Conservation (phyloP, 164 flowering plant species). For the Amborella trichopoda region DNA sequence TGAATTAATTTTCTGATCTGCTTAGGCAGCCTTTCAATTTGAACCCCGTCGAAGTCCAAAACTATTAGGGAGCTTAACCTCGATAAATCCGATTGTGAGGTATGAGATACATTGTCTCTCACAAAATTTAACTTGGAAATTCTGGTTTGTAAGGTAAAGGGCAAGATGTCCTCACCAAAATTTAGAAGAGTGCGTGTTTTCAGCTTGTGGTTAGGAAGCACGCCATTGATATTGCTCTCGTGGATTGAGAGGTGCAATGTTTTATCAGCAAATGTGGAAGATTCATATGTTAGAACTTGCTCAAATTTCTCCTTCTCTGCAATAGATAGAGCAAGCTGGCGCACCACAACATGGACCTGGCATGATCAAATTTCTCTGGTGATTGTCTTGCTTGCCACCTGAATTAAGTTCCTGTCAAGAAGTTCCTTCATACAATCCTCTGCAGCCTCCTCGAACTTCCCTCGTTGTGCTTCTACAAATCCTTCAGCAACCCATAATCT, state of each 20-base stretch:
- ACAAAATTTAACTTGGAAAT: too few relatives aligned
- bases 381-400: slow-evolving; percentile 11
- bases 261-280: slow-evolving; percentile 2
- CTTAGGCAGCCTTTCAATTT: slow-evolving; percentile 17
- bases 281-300: slow-evolving; percentile 1
- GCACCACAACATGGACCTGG: slow-evolving; percentile 34
- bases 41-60: slow-evolving; percentile 18
- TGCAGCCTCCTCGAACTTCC: background rate
- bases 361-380: slow-evolving; percentile 21
- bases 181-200: slow-evolving; percentile 6
- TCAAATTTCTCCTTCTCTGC: slow-evolving; percentile 18
- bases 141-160: slow-evolving; percentile 17
- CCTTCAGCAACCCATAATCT: slow-evolving; percentile 1
- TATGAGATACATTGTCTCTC: too few relatives aligned
- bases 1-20: slow-evolving; percentile 14
- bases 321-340: slow-evolving; percentile 22
- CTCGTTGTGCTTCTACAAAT: background rate
- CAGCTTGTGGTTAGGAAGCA: too few relatives aligned
- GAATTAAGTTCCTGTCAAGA: background rate
- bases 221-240: slow-evolving; percentile 7
- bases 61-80: slow-evolving; percentile 24
- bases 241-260: slow-evolving; percentile 14
- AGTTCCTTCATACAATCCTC: background rate
- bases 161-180: slow-evolving; percentile 2
- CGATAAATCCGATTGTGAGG: too few relatives aligned